These are phyloP conservation scores for Beta corolliflora DNA, from an alignment of 179 eudicot genomes.

Conservation along the genomic window DNA sequence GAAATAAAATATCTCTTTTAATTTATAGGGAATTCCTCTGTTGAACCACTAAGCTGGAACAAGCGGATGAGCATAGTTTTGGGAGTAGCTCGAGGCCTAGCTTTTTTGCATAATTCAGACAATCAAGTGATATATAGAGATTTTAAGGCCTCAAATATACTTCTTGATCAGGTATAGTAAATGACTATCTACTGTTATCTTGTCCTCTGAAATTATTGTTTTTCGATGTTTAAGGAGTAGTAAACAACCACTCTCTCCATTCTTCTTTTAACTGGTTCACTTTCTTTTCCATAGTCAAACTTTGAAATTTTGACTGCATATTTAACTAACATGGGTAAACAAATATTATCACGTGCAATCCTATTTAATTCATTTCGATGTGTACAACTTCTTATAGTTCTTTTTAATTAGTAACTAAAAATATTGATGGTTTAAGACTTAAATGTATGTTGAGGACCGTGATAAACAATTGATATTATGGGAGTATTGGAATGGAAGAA, in stretches of 20 bases:
- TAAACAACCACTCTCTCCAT: not conserved
- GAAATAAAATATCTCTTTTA: not conserved
- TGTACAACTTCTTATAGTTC: too few relatives aligned
- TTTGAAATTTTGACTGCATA: too few relatives aligned
- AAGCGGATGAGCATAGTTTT: conserved; percentile 51
- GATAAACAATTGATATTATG: too few relatives aligned
- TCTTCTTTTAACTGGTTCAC: too few relatives aligned
- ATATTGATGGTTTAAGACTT: too few relatives aligned
- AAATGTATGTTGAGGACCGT: too few relatives aligned
- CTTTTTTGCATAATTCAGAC: conserved; percentile 53
- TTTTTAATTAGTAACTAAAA: too few relatives aligned
- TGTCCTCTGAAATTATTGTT: not conserved
- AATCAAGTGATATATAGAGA: conserved; percentile 52
- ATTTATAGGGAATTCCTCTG: conserved; percentile 32
- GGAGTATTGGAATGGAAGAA: not conserved
- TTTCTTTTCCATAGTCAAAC: too few relatives aligned
- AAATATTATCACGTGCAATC: too few relatives aligned
- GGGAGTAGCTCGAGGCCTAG: conserved; percentile 68
- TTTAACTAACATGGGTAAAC: too few relatives aligned
- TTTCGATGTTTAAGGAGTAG: not conserved
- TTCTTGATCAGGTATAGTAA: conserved; percentile 50
- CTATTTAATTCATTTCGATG: too few relatives aligned
- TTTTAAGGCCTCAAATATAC: conserved; percentile 65
- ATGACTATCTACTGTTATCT: not conserved
- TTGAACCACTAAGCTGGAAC: conserved; percentile 47